Conservation (phyloP, 2,329 filamentous ascomycete genomes). For the Paecilomyces niveus region DNA sequence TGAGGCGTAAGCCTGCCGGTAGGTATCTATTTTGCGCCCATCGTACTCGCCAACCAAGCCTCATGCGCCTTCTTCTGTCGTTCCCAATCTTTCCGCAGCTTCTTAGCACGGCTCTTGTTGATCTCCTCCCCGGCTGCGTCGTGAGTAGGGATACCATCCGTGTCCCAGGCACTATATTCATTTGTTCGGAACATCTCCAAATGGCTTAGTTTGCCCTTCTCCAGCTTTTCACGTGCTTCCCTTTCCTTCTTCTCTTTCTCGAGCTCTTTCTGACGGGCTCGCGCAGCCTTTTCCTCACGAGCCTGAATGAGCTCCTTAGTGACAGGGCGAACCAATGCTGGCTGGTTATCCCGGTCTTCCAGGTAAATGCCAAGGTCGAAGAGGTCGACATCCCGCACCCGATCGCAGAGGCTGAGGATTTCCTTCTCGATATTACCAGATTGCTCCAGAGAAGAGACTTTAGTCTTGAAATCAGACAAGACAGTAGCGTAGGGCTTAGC, state of each 20-base stretch:
- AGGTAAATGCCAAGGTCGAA: conserved; percentile 80
- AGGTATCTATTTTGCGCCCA: neutral
- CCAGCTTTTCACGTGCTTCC: conserved; percentile 45
- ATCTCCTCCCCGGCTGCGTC: conserved; percentile 72
- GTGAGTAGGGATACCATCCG: conserved; percentile 70
- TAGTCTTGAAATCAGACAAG: conserved; percentile 35
- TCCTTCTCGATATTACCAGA: conserved; percentile 58
- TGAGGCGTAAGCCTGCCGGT: neutral
- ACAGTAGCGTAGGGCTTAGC: conserved; percentile 43
- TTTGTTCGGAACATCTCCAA: conserved; percentile 51
- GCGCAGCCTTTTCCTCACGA: conserved; percentile 48
- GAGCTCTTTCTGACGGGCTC: conserved; percentile 39
- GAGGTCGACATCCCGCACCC: conserved; percentile 71
- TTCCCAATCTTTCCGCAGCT: conserved; percentile 83
- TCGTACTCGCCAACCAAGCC: conserved; percentile 40
- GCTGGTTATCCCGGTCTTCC: conserved; percentile 66
- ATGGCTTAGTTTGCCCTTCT: conserved; percentile 52
- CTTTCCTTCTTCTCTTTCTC: conserved; percentile 54
- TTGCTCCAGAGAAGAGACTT: conserved; percentile 29
- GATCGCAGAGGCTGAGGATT: conserved; percentile 69
- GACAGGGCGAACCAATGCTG: conserved; percentile 65
- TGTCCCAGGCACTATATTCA: conserved; percentile 74
- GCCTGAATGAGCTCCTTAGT: conserved; percentile 51
- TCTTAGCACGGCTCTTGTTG: conserved; percentile 72
- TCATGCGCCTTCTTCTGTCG: conserved; percentile 81